Conservation (phyloP, 257 asterid species). For the Ehretia macrophylla region DNA sequence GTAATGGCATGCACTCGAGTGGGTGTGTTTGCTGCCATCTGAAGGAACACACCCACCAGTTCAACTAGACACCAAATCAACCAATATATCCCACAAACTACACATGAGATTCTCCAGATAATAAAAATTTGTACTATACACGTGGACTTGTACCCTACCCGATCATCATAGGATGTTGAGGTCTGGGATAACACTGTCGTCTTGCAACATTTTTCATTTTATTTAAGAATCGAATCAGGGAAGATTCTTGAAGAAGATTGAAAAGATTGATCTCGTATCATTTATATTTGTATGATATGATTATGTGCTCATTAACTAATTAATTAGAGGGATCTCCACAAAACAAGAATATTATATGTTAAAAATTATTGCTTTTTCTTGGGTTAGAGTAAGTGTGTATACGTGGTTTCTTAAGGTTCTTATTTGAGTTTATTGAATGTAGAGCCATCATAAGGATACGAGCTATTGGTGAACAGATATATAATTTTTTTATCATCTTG, state of each 20-base stretch:
- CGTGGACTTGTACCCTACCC: conserved; percentile 8
- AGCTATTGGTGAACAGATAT: too few species aligned
- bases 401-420: too few species aligned
- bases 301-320: conserved; percentile 4
- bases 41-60: conserved; percentile 5
- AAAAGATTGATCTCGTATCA: neutral
- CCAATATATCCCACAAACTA: conserved; percentile 29
- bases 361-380: too few species aligned
- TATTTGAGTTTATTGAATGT: too few species aligned
- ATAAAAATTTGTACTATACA: conserved; percentile 2
- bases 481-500: too few species aligned
- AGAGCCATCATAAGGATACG: too few species aligned
- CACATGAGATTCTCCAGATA: conserved; percentile 16
- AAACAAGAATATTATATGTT: too few species aligned
- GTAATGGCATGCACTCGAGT: neutral
- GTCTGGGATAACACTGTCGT: conserved; percentile 13
- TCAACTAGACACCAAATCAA: conserved; percentile 37
- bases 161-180: conserved; percentile 8
- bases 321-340: neutral
- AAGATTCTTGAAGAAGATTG: conserved; percentile 12
- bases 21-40: neutral
- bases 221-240: conserved; percentile 19
- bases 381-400: too few species aligned
- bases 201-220: conserved; percentile 7
- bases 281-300: neutral